Evolutionary conservation across 306 rosid species (phyloP), one percentile per base, ranked within the genome.

Genomic region (Lathyrus aphaca): DNA sequence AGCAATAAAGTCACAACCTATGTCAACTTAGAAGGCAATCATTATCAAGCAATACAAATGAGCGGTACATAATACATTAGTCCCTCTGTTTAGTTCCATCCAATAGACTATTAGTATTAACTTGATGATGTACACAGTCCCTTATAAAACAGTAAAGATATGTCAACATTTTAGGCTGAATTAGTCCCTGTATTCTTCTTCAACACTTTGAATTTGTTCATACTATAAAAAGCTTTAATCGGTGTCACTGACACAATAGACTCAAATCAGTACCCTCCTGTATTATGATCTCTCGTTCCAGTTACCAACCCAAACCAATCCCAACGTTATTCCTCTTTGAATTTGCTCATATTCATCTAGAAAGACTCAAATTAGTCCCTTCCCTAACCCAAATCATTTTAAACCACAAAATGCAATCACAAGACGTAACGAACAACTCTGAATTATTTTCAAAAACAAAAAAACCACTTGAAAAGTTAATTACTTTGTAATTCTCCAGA

Each of bases 401-500:
- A 17, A 17, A 61, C 11, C 18, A 2, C 13, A 38, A 39, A 62
- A 62, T 4, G 3, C 4, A 11, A 58, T 15, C 44, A 58, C 16
- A 25, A 12, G 17, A 40, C 10, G 9, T 6, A 4, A 64, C 23
- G 6, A 9, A 64, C 40, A 23, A 14, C 35, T 6, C 12, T 1
- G 6, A 63, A 16, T 9, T 11, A 8, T 3, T 0, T 17, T 18
- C 3, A 17, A 16, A 48, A 17, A 49, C 6, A 8, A 49, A 17
- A 18, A 18, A 8, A 19, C 7, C 21, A 69, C 4, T 8, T 10
- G 25, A 18, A 69, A 21, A 9, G 37, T 84, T 6, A 3, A 23
- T 77, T 84, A 94, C 99, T 76, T 87, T 91, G 92, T 91, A 94
- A 78, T 91, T 94, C 21, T 91, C 98, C 87, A 94, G 77, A 10